phyloP scores from a whole-genome alignment of 2,329 filamentous ascomycete genomes.

The Paramyrothecium sp. region DNA sequence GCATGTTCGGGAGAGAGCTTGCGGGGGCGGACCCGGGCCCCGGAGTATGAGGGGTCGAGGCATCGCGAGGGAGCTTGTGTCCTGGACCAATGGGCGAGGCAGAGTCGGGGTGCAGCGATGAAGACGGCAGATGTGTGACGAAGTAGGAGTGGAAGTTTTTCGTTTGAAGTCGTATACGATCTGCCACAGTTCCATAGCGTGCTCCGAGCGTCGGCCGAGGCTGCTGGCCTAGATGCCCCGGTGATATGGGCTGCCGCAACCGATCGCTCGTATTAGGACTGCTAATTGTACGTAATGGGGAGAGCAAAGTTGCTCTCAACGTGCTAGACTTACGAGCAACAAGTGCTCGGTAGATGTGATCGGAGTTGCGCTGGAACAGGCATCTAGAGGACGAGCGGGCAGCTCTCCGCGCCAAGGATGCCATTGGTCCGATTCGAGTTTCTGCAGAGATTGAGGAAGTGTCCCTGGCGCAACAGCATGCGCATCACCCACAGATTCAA shows the following conservation, averaged over 20 bases:
- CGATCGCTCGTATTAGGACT: no score
- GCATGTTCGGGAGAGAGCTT: constrained; percentile 58
- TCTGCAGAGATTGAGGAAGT: background rate
- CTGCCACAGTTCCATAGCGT: background rate
- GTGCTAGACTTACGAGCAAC: background rate
- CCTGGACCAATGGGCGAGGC: constrained; percentile 61
- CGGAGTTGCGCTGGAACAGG: background rate
- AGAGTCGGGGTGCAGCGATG: constrained; percentile 87
- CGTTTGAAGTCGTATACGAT: background rate
- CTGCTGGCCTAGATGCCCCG: background rate
- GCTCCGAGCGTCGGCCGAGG: background rate
- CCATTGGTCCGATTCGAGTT: background rate
- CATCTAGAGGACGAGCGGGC: background rate
- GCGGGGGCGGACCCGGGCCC: constrained; percentile 53
- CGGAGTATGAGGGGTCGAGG: constrained; percentile 74
- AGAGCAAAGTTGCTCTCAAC: no score
- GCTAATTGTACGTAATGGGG: no score
- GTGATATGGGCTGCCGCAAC: no score
- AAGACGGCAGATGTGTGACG: constrained; percentile 91
- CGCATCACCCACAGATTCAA: background rate
- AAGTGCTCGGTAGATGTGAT: background rate
- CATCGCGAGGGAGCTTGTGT: constrained; percentile 83
- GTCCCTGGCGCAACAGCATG: background rate
- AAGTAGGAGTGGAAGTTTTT: constrained; percentile 87
- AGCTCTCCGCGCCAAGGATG: background rate